These are phyloP conservation scores for Aspergillus panamensis DNA, from an alignment of 495 filamentous ascomycete genomes.

Conservation along the genomic window DNA sequence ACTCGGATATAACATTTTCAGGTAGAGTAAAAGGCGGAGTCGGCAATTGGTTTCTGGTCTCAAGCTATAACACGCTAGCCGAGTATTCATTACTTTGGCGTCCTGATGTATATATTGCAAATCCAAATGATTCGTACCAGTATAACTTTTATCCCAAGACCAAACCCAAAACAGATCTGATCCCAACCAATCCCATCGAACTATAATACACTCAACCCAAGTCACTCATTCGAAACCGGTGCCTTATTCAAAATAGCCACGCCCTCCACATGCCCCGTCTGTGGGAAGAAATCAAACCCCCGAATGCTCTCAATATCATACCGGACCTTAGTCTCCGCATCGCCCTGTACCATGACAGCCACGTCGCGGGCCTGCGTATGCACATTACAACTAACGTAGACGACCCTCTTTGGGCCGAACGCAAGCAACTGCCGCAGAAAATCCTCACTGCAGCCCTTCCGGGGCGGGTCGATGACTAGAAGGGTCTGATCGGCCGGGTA, in stretches of 20 bases:
- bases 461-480: conserved; percentile 88
- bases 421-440: conserved; percentile 77
- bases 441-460: conserved; percentile 86
- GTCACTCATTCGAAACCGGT: neutral
- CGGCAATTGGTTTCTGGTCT: neutral
- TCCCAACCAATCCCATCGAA: neutral
- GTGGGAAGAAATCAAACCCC: conserved; percentile 97
- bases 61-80: too few relatives aligned
- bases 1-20: neutral
- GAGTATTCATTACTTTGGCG: neutral
- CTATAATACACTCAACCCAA: neutral
- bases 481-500: conserved; percentile 77
- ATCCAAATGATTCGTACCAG: neutral
- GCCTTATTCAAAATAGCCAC: conserved; percentile 69
- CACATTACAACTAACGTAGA: conserved; percentile 97
- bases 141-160: too few relatives aligned
- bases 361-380: conserved; percentile 96
- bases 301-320: conserved; percentile 90
- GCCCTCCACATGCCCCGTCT: conserved; percentile 95
- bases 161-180: neutral
- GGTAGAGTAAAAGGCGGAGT: conserved; percentile 5
- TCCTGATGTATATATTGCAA: neutral
- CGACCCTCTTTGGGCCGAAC: conserved; percentile 71
- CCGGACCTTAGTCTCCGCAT: conserved; percentile 46
- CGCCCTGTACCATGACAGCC: conserved; percentile 71